Conservation (phyloP, 345 rosid species). For the Odontarrhena argentea region DNA sequence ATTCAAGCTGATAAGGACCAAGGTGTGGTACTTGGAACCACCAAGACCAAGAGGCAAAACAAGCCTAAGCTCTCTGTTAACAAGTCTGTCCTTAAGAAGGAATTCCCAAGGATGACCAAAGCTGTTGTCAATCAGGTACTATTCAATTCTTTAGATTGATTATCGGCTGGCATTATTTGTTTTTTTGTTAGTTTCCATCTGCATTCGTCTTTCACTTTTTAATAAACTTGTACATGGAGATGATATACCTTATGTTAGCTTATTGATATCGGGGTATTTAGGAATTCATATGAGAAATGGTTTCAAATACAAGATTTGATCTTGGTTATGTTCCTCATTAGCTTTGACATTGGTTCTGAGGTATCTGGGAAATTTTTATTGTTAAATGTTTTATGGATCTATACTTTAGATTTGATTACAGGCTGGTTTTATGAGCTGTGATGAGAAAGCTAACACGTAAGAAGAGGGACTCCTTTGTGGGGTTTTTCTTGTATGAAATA, state of each 20-base stretch:
- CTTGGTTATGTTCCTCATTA: no score
- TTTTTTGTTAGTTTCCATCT: no score
- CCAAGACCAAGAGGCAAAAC: constrained; percentile 73
- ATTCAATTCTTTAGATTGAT: background rate
- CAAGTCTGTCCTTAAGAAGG: constrained; percentile 71
- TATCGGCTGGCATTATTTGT: background rate
- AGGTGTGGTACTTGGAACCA: constrained; percentile 56
- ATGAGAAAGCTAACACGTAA: constrained; percentile 44
- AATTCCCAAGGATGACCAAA: constrained; percentile 71
- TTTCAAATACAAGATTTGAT: no score
- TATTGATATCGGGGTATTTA: background rate
- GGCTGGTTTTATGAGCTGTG: constrained; percentile 15
- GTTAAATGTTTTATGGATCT: background rate
- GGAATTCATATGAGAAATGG: no score
- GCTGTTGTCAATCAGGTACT: constrained; percentile 68
- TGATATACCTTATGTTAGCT: no score
- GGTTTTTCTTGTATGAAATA: constrained; percentile 42
- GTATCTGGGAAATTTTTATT: background rate
- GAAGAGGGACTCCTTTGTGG: constrained; percentile 21
- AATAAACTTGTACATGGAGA: no score
- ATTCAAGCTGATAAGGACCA: constrained; percentile 60
- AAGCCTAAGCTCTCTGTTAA: constrained; percentile 60
- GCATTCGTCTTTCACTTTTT: no score
- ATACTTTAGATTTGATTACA: background rate
- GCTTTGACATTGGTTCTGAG: background rate